phyloP scores from a whole-genome alignment of 2,329 filamentous ascomycete species.

The Fusarium cicatricum region DNA sequence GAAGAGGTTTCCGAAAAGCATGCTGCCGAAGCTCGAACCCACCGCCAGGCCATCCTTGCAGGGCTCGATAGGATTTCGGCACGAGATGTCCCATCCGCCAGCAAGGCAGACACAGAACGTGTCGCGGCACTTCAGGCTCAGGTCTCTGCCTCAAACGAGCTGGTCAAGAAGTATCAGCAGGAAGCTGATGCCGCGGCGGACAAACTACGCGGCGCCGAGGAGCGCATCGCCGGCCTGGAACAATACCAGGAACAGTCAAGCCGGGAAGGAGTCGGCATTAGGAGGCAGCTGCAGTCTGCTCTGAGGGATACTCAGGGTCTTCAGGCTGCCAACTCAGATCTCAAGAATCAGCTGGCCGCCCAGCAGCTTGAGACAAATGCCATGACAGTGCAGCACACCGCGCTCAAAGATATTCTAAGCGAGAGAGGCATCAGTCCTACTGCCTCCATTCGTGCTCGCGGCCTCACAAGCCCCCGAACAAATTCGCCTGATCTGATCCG shows the following conservation, averaged over 20 bases:
- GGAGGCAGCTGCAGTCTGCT: constrained; percentile 86
- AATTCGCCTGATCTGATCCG: constrained; percentile 83
- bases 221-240: constrained; percentile 94
- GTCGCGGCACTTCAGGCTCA: constrained; percentile 80
- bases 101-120: constrained; percentile 68
- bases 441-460: constrained; percentile 74
- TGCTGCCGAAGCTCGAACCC: constrained; percentile 84
- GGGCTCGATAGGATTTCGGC: constrained; percentile 79
- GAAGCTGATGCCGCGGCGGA: constrained; percentile 89
- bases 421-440: constrained; percentile 88
- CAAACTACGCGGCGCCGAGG: constrained; percentile 90
- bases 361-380: constrained; percentile 96
- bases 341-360: constrained; percentile 82
- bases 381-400: constrained; percentile 88
- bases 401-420: constrained; percentile 88
- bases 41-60: constrained; percentile 81
- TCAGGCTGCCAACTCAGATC: constrained; percentile 80
- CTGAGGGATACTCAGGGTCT: constrained; percentile 85
- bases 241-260: constrained; percentile 98
- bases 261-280: constrained; percentile 87
- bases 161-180: constrained; percentile 88
- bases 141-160: constrained; percentile 75
- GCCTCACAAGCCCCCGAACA: constrained; percentile 73
- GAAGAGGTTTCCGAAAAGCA: constrained; percentile 90
- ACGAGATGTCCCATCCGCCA: constrained; percentile 58